These are phyloP conservation scores for Petunia axillaris DNA, from an alignment of 257 asterid species.

Conservation along the genomic window DNA sequence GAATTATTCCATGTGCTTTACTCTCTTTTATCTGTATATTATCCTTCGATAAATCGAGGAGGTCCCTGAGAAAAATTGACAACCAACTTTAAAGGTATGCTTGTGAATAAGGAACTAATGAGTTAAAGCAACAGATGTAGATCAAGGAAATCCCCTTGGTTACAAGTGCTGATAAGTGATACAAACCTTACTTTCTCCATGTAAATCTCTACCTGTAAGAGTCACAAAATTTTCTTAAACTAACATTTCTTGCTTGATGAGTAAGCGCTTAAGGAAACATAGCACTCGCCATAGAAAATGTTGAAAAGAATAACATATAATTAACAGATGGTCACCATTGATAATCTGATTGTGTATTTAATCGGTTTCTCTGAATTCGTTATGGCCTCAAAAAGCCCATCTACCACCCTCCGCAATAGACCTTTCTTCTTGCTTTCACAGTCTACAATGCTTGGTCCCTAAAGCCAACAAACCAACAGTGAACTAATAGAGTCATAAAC, in stretches of 20 bases:
- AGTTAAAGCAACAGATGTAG: conserved; percentile 23
- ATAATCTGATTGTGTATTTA: conserved; percentile 56
- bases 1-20: conserved; percentile 63
- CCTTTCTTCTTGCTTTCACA: conserved; percentile 60
- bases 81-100: neutral
- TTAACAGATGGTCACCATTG: conserved; percentile 57
- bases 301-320: conserved; percentile 1
- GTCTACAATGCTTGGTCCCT: conserved; percentile 75
- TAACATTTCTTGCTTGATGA: neutral
- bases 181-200: conserved; percentile 89
- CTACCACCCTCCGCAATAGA: conserved; percentile 69
- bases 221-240: conserved; percentile 23
- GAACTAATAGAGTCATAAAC: conserved; percentile 1
- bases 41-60: conserved; percentile 79
- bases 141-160: neutral
- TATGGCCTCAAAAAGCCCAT: conserved; percentile 59
- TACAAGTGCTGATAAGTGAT: neutral
- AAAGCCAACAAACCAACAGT: conserved; percentile 20
- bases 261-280: neutral
- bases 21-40: conserved; percentile 79
- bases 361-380: conserved; percentile 48
- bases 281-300: neutral
- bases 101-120: conserved; percentile 1
- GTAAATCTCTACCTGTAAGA: conserved; percentile 78
- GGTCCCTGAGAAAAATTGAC: conserved; percentile 58